Conservation (phyloP, 257 asterid genomes). For the Solanum chiquidenum region DNA sequence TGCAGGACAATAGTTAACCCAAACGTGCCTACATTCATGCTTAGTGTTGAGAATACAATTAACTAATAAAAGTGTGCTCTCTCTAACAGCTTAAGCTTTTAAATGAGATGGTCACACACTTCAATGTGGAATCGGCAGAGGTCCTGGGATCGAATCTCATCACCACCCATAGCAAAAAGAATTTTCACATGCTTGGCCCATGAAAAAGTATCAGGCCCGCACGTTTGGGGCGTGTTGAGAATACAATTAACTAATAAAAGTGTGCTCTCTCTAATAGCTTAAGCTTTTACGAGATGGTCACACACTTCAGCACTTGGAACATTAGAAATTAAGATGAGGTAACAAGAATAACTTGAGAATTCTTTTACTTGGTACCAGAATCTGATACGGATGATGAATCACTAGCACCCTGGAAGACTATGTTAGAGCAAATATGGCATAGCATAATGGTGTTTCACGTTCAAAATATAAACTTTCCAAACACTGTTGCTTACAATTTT, state of each 20-base stretch:
- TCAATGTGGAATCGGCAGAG: not conserved
- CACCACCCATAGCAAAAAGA: not conserved
- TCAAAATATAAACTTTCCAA: not conserved
- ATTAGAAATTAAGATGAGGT: not conserved
- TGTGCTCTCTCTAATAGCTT: not conserved
- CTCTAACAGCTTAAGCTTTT: not conserved
- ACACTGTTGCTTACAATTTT: slow-evolving; percentile 42
- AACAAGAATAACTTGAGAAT: not conserved
- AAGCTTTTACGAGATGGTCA: not conserved
- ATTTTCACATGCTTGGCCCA: not conserved
- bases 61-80: not conserved
- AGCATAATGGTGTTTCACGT: not conserved
- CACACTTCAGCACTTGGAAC: not conserved
- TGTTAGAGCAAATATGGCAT: not conserved
- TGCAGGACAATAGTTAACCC: not conserved
- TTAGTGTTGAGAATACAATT: not conserved
- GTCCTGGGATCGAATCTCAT: not conserved
- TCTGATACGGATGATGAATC: not conserved
- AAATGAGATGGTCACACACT: not conserved
- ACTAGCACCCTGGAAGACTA: not conserved
- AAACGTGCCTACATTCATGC: not conserved
- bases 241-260: not conserved
- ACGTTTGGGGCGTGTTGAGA: not conserved
- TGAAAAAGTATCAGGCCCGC: not conserved
- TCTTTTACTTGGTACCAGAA: not conserved